phyloP scores from a whole-genome alignment of 306 rosid genomes.

The Ceratonia siliqua region DNA sequence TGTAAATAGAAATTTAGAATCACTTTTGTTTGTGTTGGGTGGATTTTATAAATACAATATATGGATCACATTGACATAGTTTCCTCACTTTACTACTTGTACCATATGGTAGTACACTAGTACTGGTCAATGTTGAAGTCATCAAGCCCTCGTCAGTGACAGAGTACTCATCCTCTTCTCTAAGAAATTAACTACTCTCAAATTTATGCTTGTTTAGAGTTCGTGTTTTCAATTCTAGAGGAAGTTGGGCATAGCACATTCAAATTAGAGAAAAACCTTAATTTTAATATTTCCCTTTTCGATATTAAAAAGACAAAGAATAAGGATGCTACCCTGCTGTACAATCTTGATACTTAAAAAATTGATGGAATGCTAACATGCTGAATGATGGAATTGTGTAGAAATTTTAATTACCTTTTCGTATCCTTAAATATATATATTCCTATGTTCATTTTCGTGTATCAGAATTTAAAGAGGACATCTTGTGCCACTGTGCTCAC shows the following conservation, averaged over 20 bases:
- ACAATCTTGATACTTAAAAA: not conserved
- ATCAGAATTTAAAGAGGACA: slow-evolving; percentile 60
- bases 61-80: not conserved
- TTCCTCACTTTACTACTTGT: not conserved
- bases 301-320: not conserved
- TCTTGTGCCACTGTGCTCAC: slow-evolving; percentile 59
- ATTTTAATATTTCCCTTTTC: not conserved
- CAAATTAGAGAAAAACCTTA: not conserved
- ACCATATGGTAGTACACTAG: not conserved
- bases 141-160: not conserved
- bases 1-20: not conserved
- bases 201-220: not conserved
- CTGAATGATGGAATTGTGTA: not conserved
- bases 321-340: not conserved
- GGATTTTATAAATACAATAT: not conserved
- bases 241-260: not conserved
- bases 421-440: slow-evolving; percentile 1
- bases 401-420: not conserved
- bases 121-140: not conserved
- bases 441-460: slow-evolving; percentile 24
- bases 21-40: slow-evolving; percentile 2
- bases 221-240: not conserved
- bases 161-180: not conserved
- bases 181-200: not conserved
- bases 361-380: slow-evolving; percentile 13